These are phyloP conservation scores for Porphyrellus cyaneotinctus DNA, from an alignment of 768 basidiomycete genomes.

Conservation along the genomic window DNA sequence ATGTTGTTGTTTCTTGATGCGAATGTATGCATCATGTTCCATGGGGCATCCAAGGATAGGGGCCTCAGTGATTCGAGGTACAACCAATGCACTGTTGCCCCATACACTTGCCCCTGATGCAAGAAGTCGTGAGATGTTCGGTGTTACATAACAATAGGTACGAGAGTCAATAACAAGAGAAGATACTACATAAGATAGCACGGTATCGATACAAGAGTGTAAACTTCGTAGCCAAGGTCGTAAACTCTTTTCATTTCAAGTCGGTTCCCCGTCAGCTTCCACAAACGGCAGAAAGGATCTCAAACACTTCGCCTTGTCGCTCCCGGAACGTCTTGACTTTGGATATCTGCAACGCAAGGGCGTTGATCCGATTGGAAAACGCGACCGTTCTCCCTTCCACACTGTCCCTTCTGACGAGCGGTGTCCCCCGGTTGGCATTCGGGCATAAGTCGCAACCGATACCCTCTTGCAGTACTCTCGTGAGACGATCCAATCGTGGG, in stretches of 20 bases:
- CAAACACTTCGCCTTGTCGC: conserved; percentile 66
- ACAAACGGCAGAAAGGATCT: conserved; percentile 37
- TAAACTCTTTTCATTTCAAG: background rate
- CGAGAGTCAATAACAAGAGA: background rate
- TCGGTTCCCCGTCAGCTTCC: conserved; percentile 6
- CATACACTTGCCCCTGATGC: too few relatives aligned
- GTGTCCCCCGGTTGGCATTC: conserved; percentile 11
- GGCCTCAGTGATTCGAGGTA: too few relatives aligned
- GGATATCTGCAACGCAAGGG: conserved; percentile 67
- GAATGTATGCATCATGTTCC: too few relatives aligned
- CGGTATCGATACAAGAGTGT: background rate
- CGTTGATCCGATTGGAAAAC: conserved; percentile 76
- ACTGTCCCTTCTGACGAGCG: conserved; percentile 41
- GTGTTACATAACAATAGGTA: too few relatives aligned
- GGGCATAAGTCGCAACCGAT: conserved; percentile 38
- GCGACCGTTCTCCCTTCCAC: conserved; percentile 61
- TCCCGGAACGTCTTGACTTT: conserved; percentile 67
- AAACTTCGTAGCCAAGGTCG: background rate
- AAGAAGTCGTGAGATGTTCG: too few relatives aligned
- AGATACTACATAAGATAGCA: background rate
- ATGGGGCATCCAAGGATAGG: too few relatives aligned
- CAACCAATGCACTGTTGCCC: too few relatives aligned
- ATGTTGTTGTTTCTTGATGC: too few relatives aligned
- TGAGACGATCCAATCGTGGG: conserved; percentile 58
- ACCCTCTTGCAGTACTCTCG: conserved; percentile 53